Conservation (phyloP, 2,329 filamentous ascomycete species). For the Botrytis pseudocinerea region DNA sequence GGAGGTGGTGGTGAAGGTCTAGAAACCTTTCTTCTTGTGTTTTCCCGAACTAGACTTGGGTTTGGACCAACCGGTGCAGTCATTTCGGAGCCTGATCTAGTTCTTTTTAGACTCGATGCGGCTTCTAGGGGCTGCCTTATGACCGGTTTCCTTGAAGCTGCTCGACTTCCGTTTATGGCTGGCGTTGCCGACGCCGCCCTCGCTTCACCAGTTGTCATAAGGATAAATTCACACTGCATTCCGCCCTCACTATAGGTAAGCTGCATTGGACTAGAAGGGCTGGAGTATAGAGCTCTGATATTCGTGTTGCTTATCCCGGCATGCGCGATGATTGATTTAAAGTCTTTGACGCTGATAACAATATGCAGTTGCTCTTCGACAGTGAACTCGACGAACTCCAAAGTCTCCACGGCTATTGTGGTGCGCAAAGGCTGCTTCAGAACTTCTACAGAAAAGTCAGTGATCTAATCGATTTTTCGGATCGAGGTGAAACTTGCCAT, state of each 20-base stretch:
- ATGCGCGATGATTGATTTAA: slow-evolving; percentile 75
- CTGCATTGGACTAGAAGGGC: slow-evolving; percentile 70
- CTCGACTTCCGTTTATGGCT: slow-evolving; percentile 33
- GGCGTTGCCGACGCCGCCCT: slow-evolving; percentile 37
- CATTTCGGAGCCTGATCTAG: slow-evolving; percentile 32
- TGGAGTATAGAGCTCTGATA: slow-evolving; percentile 68
- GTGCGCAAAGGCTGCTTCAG: slow-evolving; percentile 80
- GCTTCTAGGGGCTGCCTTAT: slow-evolving; percentile 38
- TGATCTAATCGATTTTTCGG: slow-evolving; percentile 25
- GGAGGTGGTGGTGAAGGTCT: slow-evolving; percentile 57
- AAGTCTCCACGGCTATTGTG: slow-evolving; percentile 72
- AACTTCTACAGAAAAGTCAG: slow-evolving; percentile 55
- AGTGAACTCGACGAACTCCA: slow-evolving; percentile 74
- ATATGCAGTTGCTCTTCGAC: slow-evolving; percentile 77
- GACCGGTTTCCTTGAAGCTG: slow-evolving; percentile 34
- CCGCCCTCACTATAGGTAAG: slow-evolving; percentile 69
- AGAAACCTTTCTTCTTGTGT: slow-evolving; percentile 40
- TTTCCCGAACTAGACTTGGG: slow-evolving; percentile 30
- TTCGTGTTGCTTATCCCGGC: slow-evolving; percentile 68
- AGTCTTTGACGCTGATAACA: slow-evolving; percentile 80
- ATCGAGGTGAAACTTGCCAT: slow-evolving; percentile 46
- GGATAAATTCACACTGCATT: slow-evolving; percentile 72
- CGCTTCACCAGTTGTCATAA: slow-evolving; percentile 76
- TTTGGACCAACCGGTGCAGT: slow-evolving; percentile 33
- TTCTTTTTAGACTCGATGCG: slow-evolving; percentile 34